Base-by-base conservation (phyloP, 768 basidiomycete species). In the Agaricus sinodeliciosus region DNA sequence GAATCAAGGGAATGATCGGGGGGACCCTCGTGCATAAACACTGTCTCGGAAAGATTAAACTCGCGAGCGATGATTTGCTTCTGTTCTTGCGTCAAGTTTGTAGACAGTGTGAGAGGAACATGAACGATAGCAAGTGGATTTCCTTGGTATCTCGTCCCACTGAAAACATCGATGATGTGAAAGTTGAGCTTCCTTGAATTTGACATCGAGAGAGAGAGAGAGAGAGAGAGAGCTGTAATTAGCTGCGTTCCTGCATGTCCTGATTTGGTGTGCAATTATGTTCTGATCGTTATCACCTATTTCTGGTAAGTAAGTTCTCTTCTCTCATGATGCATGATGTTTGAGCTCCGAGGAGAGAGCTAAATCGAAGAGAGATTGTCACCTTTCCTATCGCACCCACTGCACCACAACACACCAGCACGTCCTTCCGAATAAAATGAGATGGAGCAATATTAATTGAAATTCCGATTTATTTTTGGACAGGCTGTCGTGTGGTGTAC, bases 11-110 rank as follows among this genome's bases (percentile, higher is more conserved):
- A 51, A 13, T 57, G 55, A 42, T 34, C 28, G 9, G 39, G 37
- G 13, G 39, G 9, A 28, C 34, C 47, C 48, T 70, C 66, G 55
- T 76, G 72, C 1, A 72, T 63, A 58, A 76, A 76, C 27, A 76
- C 72, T 0, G 76, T 77, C 46, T 77, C 76, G 3, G 75, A 74
- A 49, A 75, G 66, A 56, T 78, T 76, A 62, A 78, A 78, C 55
- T 77, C 76, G 22, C 68, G 65, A 3, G 76, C 75, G 49, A 76
- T 70, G 11, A 54, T 62, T 49, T 73, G 74, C 54, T 76, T 76
- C 50, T 73, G 66, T 4, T 56, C 42, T 49, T 72, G 72, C 2
- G 72, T 57, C 18, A 74, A 61, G 1, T 54, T 39, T 1, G 31
- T 25, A 41, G 42, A 18, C 7, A 58, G 46, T 3, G 60, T 51